Conservation (phyloP, 139 green algal species). For the Ettlia oleoabundans region DNA sequence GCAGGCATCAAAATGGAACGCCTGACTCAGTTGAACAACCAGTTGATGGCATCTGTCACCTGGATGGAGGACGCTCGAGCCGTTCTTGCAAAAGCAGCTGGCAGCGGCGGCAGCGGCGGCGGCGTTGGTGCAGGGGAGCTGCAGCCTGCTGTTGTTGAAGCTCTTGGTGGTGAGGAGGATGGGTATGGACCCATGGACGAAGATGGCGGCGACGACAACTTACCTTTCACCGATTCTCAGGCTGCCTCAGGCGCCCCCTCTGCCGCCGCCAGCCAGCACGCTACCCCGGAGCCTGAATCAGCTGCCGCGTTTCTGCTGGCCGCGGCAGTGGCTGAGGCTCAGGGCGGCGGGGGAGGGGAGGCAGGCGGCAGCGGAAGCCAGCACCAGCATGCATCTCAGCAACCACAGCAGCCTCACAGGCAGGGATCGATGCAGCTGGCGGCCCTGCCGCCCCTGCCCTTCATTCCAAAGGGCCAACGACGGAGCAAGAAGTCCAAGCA, state of each 20-base stretch:
- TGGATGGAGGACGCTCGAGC: slow-evolving; percentile 36
- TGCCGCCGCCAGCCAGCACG: background rate
- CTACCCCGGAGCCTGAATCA: background rate
- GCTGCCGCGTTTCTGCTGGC: background rate
- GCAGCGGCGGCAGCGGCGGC: background rate
- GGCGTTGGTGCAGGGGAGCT: background rate
- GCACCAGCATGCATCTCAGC: background rate
- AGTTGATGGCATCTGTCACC: slow-evolving; percentile 22
- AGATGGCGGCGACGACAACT: too few species aligned
- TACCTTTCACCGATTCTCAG: background rate
- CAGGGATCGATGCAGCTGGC: background rate
- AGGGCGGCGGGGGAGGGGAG: too few species aligned
- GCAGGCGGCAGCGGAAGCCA: background rate
- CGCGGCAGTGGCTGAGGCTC: background rate
- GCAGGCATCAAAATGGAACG: slow-evolving; percentile 47
- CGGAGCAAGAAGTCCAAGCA: background rate
- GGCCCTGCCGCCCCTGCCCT: background rate
- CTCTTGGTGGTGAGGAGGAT: too few species aligned
- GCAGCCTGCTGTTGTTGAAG: too few species aligned
- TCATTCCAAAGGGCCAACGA: background rate
- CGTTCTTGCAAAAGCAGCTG: slow-evolving; percentile 4
- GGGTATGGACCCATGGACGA: too few species aligned
- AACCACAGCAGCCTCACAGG: background rate
- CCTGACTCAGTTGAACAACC: slow-evolving; percentile 18
- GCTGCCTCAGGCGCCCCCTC: background rate